These are phyloP conservation scores for Salvia hispanica DNA, from an alignment of 257 asterid genomes.

Conservation along the genomic window DNA sequence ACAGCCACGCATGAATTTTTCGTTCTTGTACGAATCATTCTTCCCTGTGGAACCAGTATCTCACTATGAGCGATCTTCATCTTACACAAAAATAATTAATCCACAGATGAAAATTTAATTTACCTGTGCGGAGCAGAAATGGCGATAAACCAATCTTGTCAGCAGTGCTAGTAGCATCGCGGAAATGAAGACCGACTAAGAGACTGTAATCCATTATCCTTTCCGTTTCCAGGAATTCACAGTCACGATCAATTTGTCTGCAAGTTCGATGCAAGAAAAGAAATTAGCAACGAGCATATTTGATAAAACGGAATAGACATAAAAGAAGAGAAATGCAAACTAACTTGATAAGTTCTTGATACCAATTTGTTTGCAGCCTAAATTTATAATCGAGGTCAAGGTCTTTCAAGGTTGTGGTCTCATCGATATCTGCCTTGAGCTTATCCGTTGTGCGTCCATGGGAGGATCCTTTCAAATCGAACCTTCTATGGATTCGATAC, in stretches of 20 bases:
- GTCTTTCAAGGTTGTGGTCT: conserved; percentile 90
- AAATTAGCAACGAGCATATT: conserved; percentile 17
- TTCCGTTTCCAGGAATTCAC: conserved; percentile 86
- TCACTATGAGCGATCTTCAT: conserved; percentile 19
- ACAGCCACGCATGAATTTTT: conserved; percentile 91
- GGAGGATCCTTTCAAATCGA: conserved; percentile 93
- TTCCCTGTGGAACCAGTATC: conserved; percentile 52
- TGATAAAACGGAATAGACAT: not conserved
- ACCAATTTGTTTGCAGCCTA: conserved; percentile 75
- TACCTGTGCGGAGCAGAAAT: conserved; percentile 77
- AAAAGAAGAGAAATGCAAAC: conserved; percentile 27
- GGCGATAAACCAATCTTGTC: conserved; percentile 96
- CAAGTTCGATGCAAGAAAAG: not conserved
- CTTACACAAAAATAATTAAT: not conserved
- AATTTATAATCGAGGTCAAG: conserved; percentile 76
- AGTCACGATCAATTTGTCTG: conserved; percentile 91
- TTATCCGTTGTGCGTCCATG: conserved; percentile 85
- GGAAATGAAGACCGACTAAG: conserved; percentile 92
- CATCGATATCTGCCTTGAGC: conserved; percentile 79
- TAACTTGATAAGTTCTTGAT: conserved; percentile 85
- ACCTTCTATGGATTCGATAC: conserved; percentile 81
- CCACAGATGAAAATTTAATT: not conserved
- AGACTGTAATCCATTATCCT: conserved; percentile 96
- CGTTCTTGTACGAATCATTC: conserved; percentile 71
- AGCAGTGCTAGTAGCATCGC: conserved; percentile 69